Conservation (phyloP, 1,139 yeast species). For the Yamadazyma triangularis region DNA sequence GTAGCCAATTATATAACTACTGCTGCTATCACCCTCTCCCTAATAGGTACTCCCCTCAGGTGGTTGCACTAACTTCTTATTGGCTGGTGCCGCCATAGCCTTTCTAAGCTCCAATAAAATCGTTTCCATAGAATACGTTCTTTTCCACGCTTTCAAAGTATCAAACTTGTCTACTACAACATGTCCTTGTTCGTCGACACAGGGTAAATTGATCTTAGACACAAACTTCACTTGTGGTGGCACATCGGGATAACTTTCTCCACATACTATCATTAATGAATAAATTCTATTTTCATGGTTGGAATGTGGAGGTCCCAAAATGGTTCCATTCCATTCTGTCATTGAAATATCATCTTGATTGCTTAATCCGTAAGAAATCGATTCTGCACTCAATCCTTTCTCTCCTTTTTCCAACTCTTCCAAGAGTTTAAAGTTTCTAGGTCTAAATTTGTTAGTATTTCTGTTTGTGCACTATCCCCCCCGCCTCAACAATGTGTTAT, state of each 20-base stretch:
- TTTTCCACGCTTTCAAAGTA: slow-evolving; percentile 78
- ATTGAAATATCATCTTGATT: slow-evolving; percentile 86
- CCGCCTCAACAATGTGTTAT: too few relatives aligned
- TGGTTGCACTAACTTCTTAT: slow-evolving; percentile 87
- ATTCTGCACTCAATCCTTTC: slow-evolving; percentile 94
- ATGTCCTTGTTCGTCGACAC: slow-evolving; percentile 71
- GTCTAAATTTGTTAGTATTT: slow-evolving; percentile 46
- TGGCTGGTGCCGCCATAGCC: slow-evolving; percentile 75
- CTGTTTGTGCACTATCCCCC: too few relatives aligned
- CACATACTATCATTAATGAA: slow-evolving; percentile 77
- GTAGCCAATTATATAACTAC: too few relatives aligned
- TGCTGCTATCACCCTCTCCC: too few relatives aligned
- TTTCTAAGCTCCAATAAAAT: slow-evolving; percentile 81
- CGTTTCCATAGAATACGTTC: slow-evolving; percentile 88
- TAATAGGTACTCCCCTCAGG: slow-evolving; percentile 74
- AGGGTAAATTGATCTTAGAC: slow-evolving; percentile 84
- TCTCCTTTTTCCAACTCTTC: slow-evolving; percentile 98
- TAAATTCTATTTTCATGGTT: slow-evolving; percentile 92
- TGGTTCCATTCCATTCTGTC: slow-evolving; percentile 96
- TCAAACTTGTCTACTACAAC: slow-evolving; percentile 62
- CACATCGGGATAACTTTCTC: slow-evolving; percentile 76
- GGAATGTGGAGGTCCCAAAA: slow-evolving; percentile 95
- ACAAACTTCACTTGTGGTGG: slow-evolving; percentile 82
- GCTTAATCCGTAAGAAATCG: slow-evolving; percentile 88
- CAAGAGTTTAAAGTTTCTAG: slow-evolving; percentile 86